Evolutionary conservation across 1,284 basidiomycete genomes (phyloP), one percentile per base, ranked within the genome.

Genomic region (Apiotrichum veenhuisii): DNA sequence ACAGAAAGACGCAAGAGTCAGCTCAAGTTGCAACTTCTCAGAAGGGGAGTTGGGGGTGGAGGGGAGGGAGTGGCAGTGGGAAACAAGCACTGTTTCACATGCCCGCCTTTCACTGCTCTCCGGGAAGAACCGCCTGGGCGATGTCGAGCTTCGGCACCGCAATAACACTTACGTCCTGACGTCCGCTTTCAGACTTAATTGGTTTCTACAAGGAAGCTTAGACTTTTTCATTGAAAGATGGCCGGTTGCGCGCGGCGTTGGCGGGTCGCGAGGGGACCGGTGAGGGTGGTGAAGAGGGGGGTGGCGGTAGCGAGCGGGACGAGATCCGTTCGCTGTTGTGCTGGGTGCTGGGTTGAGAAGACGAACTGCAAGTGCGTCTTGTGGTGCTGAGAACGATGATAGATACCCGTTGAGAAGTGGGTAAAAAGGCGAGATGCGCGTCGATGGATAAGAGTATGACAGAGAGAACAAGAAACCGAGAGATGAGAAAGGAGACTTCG

Each of bases 141-240:
- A 38, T 38, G n/a, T n/a, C n/a, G n/a, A n/a, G n/a, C n/a, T n/a
- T n/a, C n/a, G n/a, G n/a, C n/a, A n/a, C n/a, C n/a, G n/a, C n/a
- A 5, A 41, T 8, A 20, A n/a, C n/a, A 64, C 69, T 69, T 63
- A 73, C 71, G 63, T 63, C 58, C 64, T 50, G 50, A 48, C 62
- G 63, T 65, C 67, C 58, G 57, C 67, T 60, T 64, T 70, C 50
- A 55, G 57, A 55, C 51, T 60, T 57, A 63, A 52, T 62, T 65
- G 69, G 61, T 62, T 67, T 69, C 72, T 74, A 74, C 69, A 63
- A 70, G 72, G 72, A 63, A 74, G 65, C 58, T 74, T 74, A 52
- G 63, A 71, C 59, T 72, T 74, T 59, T 64, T 72, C 72, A 65
- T 64, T 52, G 63, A 55, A 59, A 50, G 50, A 23, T 41, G 38